Conservation (phyloP, 2,329 filamentous ascomycete species). For the Diplodia corticola region DNA sequence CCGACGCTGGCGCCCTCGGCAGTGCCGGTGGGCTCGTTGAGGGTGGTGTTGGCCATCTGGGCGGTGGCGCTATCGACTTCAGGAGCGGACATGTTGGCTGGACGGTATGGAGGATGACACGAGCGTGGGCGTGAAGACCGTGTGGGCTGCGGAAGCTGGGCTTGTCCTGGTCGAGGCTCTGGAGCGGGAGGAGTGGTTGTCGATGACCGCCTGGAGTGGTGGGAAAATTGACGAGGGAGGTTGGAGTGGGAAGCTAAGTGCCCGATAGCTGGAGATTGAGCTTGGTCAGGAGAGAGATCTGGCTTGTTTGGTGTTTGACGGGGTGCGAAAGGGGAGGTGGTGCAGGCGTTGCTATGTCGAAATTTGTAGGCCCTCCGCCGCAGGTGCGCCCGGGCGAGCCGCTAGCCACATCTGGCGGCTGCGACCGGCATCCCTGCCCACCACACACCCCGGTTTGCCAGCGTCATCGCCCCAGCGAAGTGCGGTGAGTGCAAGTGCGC, state of each 20-base stretch:
- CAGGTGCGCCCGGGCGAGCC: constrained; percentile 21
- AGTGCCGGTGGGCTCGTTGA: constrained; percentile 58
- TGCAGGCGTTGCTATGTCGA: constrained; percentile 22
- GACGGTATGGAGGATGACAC: constrained; percentile 57
- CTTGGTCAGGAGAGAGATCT: constrained; percentile 20
- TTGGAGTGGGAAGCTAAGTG: constrained; percentile 53
- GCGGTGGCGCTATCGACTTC: constrained; percentile 73
- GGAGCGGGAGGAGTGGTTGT: constrained; percentile 37
- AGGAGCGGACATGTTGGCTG: constrained; percentile 77
- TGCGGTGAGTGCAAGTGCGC: constrained; percentile 7
- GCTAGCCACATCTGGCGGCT: constrained; percentile 9
- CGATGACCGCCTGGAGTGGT: constrained; percentile 48
- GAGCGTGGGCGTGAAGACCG: constrained; percentile 35
- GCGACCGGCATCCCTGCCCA: constrained; percentile 8
- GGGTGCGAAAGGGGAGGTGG: constrained; percentile 23
- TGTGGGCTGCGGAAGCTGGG: constrained; percentile 44
- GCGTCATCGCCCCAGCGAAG: constrained; percentile 17
- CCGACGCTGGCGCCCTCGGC: constrained; percentile 56
- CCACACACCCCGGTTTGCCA: constrained; percentile 1
- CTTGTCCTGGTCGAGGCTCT: constrained; percentile 43
- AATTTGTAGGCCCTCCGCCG: constrained; percentile 20
- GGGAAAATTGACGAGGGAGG: constrained; percentile 55
- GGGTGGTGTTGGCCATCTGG: constrained; percentile 65
- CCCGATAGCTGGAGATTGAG: constrained; percentile 34
- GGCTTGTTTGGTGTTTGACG: constrained; percentile 24